A percentile compares a stretch with the other conserved stretches of the same genome.
Evolutionary conservation across 352 stramenopile genomes (phyloP).

Genomic region (Aphanomyces cochlioides): DNA sequence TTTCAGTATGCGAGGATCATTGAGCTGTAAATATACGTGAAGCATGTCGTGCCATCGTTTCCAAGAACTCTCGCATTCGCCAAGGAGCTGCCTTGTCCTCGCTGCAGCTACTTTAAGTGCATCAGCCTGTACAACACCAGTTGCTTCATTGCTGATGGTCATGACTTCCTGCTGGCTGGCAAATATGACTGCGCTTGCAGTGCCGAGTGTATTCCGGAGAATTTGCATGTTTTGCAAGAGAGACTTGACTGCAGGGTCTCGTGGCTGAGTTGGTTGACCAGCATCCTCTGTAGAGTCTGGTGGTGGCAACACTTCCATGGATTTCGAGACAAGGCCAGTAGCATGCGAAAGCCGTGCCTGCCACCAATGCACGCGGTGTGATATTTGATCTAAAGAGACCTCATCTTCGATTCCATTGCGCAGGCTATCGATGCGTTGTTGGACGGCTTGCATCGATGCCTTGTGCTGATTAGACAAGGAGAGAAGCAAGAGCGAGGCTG

Average conservation of each 20-base stretch:
- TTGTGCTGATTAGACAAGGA: slow-evolving; percentile 14
- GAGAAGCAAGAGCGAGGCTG: slow-evolving; percentile 9
- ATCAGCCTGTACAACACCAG: not conserved
- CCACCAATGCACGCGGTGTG: not conserved
- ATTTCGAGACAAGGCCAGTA: not conserved
- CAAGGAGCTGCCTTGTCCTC: slow-evolving; percentile 2
- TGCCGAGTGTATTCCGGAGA: not conserved
- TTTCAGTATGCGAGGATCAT: no score
- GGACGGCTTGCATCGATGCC: not conserved
- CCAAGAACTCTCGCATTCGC: not conserved
- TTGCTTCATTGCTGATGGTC: not conserved
- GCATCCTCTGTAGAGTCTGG: no score
- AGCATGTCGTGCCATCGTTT: not conserved
- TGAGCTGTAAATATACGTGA: not conserved
- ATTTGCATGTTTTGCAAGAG: not conserved
- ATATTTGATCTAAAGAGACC: not conserved
- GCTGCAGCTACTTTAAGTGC: not conserved
- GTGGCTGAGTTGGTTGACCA: no score
- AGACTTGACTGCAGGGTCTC: no score
- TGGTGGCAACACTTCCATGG: no score
- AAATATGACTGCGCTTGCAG: slow-evolving; percentile 16
- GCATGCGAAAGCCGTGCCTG: not conserved
- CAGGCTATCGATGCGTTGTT: not conserved
- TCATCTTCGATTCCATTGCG: not conserved
- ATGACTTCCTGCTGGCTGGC: not conserved